Conservation (phyloP, 1,284 basidiomycete genomes). For the Tetrapyrgos nigripes region DNA sequence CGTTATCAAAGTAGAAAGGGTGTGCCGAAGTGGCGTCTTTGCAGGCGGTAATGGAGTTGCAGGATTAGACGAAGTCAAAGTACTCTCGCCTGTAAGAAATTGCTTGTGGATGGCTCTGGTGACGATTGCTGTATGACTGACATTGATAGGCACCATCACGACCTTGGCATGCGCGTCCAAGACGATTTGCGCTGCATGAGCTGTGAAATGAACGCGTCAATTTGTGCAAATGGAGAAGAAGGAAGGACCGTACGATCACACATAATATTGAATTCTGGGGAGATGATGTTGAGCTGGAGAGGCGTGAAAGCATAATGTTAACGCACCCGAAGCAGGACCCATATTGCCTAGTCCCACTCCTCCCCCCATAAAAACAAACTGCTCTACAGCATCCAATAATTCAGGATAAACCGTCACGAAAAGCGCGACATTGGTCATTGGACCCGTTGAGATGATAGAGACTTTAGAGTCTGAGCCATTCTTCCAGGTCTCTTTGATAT, state of each 20-base stretch:
- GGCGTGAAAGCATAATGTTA: background rate
- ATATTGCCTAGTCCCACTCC: constrained; percentile 83
- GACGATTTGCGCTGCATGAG: constrained; percentile 83
- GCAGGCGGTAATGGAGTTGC: constrained; percentile 43
- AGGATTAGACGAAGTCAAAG: constrained; percentile 9
- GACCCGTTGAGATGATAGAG: constrained; percentile 75
- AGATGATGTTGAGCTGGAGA: background rate
- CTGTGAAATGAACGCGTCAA: constrained; percentile 39
- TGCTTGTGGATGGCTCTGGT: constrained; percentile 55
- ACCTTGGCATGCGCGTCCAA: constrained; percentile 62
- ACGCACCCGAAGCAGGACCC: constrained; percentile 71
- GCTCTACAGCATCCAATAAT: constrained; percentile 70
- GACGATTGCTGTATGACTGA: constrained; percentile 83
- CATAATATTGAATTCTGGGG: constrained; percentile 78
- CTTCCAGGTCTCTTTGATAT: constrained; percentile 61
- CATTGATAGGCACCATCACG: constrained; percentile 84
- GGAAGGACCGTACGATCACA: constrained; percentile 68
- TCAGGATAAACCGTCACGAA: constrained; percentile 77
- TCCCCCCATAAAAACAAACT: constrained; percentile 91
- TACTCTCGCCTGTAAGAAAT: constrained; percentile 50
- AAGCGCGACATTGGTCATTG: constrained; percentile 86
- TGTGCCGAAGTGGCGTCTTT: constrained; percentile 67
- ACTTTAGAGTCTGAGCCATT: constrained; percentile 61
- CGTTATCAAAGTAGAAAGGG: constrained; percentile 72
- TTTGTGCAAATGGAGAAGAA: background rate